Evolutionary conservation across 2,329 filamentous ascomycete genomes (phyloP), one percentile per base, ranked within the genome.

Genomic region (Stagonosporopsis chrysanthemi): DNA sequence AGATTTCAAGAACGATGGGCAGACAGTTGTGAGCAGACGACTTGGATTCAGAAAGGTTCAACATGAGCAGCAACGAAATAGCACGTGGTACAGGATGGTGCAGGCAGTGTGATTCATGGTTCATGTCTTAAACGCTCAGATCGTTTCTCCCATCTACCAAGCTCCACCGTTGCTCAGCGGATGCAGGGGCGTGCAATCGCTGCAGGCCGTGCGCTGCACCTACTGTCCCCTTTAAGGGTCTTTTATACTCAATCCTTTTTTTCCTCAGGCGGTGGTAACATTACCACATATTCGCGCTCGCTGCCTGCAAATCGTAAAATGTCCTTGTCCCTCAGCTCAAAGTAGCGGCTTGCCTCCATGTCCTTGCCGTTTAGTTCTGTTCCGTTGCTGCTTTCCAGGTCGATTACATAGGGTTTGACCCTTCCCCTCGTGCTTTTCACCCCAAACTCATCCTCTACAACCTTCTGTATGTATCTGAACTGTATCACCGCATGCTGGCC

Each of bases 401-500:
- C 95, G 63, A 99, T 91, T 8, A 98, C 75, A 78, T 98, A 99
- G 0, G 93, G 93, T 78, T 79, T 82, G 24, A 84, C 81, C 57
- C 75, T 88, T 17, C 71, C 73, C 49, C 62, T 64, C 39, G 66
- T 69, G 53, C 68, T 68, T 57, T 68, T 68, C n/a, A 75, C 72
- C 22, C 90, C 91, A 56, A 88, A 83, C 71, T 88, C 90, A 73
- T 97, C 93, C 77, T 97, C 92, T 67, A 96, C 92, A 60, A 86
- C 86, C 77, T 89, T 92, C 70, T 92, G 90, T 19, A 90, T 86
- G 72, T 92, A 88, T 35, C 95, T 87, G 71, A 99, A 99, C 74
- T 99, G 95, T 40, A 99, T 85, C 8, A 93, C 95, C 0, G 94
- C 94, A 75, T 99, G 95, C 78, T 99, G 95, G 77, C 96, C 96